These are phyloP conservation scores for Trypanosoma lewisi DNA, from an alignment of 208 protist genomes.

Conservation along the genomic window DNA sequence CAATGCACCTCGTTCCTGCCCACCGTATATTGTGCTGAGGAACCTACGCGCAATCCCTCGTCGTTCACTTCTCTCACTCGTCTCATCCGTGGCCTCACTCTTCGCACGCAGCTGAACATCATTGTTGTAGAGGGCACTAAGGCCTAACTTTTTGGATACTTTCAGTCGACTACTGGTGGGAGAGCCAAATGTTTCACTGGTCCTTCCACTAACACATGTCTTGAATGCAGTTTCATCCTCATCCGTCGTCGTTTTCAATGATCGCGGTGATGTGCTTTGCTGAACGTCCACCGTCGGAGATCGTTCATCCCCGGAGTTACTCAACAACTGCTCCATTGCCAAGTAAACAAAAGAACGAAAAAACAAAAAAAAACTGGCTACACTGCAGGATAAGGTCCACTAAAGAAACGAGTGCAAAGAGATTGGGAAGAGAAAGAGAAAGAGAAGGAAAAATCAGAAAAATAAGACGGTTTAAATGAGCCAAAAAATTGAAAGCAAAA, in stretches of 20 bases:
- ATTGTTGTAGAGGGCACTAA: slow-evolving; percentile 2
- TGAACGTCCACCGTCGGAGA: not conserved
- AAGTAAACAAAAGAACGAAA: slow-evolving; percentile 5
- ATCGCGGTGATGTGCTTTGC: not conserved
- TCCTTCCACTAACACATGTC: slow-evolving; percentile 6
- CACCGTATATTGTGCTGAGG: slow-evolving; percentile 16
- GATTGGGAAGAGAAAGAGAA: no score
- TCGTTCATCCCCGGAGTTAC: not conserved
- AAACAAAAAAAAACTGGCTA: slow-evolving; percentile 3
- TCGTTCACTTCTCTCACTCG: slow-evolving; percentile 8
- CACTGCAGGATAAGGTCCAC: no score
- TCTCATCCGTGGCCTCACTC: slow-evolving; percentile 3
- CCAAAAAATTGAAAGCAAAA: no score
- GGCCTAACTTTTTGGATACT: not conserved
- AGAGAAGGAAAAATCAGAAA: slow-evolving; percentile 18
- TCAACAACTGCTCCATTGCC: not conserved
- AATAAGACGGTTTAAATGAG: no score
- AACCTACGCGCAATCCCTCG: slow-evolving; percentile 18
- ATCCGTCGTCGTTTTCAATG: slow-evolving; percentile 4
- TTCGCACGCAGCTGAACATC: not conserved
- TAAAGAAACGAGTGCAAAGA: no score
- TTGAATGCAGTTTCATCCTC: slow-evolving; percentile 16
- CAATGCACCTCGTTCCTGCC: not conserved
- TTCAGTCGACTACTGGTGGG: not conserved
- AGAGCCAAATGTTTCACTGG: slow-evolving; percentile 5